Percentiles rank a stretch among this genome's conserved stretches.
Evolutionary conservation across 345 rosid species (phyloP).

Genomic region (Bruguiera parviflora): DNA sequence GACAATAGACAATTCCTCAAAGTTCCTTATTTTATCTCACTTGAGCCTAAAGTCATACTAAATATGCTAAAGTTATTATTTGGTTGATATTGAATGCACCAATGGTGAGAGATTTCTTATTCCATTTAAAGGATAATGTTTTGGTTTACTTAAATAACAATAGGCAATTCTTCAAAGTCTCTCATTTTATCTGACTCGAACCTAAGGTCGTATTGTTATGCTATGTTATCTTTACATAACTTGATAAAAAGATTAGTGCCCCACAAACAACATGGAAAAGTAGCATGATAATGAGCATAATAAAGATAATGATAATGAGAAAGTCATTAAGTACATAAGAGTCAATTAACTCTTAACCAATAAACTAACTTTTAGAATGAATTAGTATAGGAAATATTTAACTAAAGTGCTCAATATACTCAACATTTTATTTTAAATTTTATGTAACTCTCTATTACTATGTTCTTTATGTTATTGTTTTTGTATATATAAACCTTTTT

Average conservation of each 20-base stretch:
- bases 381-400: background rate
- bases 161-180: background rate
- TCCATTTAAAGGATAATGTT: background rate
- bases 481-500: too few relatives aligned
- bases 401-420: background rate
- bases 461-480: too few relatives aligned
- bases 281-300: background rate
- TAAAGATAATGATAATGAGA: too few relatives aligned
- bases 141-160: background rate
- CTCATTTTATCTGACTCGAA: too few relatives aligned
- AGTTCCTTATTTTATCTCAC: background rate
- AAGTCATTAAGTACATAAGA: background rate
- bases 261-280: background rate
- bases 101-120: conserved; percentile 7
- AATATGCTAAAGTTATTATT: too few relatives aligned
- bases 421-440: background rate
- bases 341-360: background rate
- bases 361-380: background rate
- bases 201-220: background rate
- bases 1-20: background rate
- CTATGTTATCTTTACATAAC: background rate
- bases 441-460: too few relatives aligned
- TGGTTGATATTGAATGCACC: conserved; percentile 4
- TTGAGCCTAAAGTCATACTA: background rate
- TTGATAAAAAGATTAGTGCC: background rate